A percentile compares a stretch with the other conserved stretches of the same genome.
Evolutionary conservation across 108 stramenopile species (phyloP).

Genomic region (Nitzschia putrida): DNA sequence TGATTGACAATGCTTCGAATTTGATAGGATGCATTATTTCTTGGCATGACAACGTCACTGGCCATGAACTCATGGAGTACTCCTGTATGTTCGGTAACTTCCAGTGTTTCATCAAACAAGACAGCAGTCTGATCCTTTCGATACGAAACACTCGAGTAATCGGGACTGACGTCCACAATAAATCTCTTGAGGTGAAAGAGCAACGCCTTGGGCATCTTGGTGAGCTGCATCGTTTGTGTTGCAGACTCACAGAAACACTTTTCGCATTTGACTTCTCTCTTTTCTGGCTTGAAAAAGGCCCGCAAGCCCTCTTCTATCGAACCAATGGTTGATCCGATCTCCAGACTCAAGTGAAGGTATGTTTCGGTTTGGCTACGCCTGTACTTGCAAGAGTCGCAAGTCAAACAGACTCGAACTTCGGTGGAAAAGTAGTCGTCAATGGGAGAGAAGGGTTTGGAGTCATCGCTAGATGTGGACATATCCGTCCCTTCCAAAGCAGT

Average conservation of each 20-base stretch:
- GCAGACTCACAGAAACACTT: constrained; percentile 73
- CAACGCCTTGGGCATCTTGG: constrained; percentile 45
- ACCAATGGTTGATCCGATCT: constrained; percentile 33
- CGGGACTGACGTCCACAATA: constrained; percentile 55
- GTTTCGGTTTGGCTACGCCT: constrained; percentile 52
- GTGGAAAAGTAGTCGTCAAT: constrained; percentile 50
- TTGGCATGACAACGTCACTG: constrained; percentile 16
- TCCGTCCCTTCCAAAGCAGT: constrained; percentile 8
- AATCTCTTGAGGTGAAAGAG: constrained; percentile 66
- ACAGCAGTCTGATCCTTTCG: constrained; percentile 58
- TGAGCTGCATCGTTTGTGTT: constrained; percentile 43
- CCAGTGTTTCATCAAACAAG: constrained; percentile 32
- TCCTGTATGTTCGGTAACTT: constrained; percentile 26
- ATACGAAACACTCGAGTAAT: constrained; percentile 47
- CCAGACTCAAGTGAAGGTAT: constrained; percentile 56
- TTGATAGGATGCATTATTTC: constrained; percentile 13
- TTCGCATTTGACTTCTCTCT: constrained; percentile 81
- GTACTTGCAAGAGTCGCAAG: constrained; percentile 62
- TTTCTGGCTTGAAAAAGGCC: constrained; percentile 75
- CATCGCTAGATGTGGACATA: neutral
- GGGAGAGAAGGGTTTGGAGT: constrained; percentile 25
- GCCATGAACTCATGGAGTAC: constrained; percentile 37
- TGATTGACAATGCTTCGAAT: constrained; percentile 61
- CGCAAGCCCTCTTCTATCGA: constrained; percentile 53
- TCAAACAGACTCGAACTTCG: constrained; percentile 48